Conservation (phyloP, 2,329 filamentous ascomycete species). For the Cercospora canescens region DNA sequence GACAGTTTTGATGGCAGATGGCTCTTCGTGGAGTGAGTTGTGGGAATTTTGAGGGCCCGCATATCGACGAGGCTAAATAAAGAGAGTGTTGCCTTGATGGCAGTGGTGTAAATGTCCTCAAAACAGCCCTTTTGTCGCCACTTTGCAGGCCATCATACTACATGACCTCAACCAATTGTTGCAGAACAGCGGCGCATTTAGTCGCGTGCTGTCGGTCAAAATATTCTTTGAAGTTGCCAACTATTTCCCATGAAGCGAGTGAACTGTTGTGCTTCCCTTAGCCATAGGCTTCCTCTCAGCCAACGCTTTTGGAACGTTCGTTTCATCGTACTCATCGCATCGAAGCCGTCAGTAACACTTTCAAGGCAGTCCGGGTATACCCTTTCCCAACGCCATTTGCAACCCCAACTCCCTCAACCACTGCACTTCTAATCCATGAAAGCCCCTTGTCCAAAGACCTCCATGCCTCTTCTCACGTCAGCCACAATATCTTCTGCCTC, state of each 20-base stretch:
- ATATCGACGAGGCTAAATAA: not conserved
- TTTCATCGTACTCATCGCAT: not conserved
- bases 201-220: too few species aligned
- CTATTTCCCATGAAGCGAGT: not conserved
- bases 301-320: too few species aligned
- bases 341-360: not conserved
- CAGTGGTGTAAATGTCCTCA: not conserved
- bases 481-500: conserved; percentile 78
- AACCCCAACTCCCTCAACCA: not conserved
- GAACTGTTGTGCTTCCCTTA: not conserved
- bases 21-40: not conserved
- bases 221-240: not conserved
- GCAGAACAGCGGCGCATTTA: not conserved
- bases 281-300: too few species aligned
- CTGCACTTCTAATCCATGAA: conserved; percentile 10
- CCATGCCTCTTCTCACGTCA: conserved; percentile 61
- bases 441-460: conserved; percentile 17
- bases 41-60: not conserved
- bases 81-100: not conserved
- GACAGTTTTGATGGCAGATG: not conserved
- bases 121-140: not conserved
- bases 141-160: not conserved
- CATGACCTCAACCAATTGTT: not conserved
- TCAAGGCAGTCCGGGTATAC: conserved; percentile 1
- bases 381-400: conserved; percentile 1